phyloP scores from a whole-genome alignment of 352 stramenopile species.

The Phytophthora macrochlamydospora region DNA sequence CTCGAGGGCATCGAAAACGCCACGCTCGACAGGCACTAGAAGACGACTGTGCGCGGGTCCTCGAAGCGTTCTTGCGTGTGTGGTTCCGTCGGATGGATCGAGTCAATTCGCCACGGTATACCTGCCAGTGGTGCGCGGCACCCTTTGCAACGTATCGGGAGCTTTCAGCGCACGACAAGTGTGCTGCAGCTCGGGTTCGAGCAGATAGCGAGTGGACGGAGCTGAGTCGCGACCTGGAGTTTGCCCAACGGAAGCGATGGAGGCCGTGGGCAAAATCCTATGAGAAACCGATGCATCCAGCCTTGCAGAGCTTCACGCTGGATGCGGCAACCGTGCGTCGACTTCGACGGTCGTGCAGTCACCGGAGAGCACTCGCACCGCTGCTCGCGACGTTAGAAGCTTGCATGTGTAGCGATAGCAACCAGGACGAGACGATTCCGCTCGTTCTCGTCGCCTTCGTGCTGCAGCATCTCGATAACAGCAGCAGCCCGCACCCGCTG shows the following conservation, averaged over 20 bases:
- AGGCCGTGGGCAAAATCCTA: constrained; percentile 1
- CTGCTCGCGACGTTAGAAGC: constrained; percentile 24
- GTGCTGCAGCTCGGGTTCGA: constrained; percentile 9
- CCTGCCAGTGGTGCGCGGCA: constrained; percentile 36
- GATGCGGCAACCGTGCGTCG: constrained; percentile 19
- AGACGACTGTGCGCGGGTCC: constrained; percentile 22
- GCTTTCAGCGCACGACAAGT: constrained; percentile 35
- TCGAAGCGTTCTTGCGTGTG: constrained; percentile 22
- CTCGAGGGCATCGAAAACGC: constrained; percentile 8
- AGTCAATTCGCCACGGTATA: constrained; percentile 28
- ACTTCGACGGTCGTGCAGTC: constrained; percentile 15
- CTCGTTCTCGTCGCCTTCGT: constrained; percentile 22
- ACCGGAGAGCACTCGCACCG: constrained; percentile 16
- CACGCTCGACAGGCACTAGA: constrained; percentile 18
- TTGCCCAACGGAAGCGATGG: constrained; percentile 13
- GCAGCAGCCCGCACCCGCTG: constrained; percentile 13
- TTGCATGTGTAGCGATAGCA: constrained; percentile 10
- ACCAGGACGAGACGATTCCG: constrained; percentile 9
- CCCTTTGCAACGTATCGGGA: constrained; percentile 21
- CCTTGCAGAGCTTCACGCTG: constrained; percentile 16
- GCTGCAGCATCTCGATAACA: constrained; percentile 19
- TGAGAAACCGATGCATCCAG: background rate
- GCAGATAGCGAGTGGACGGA: constrained; percentile 23
- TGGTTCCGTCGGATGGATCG: constrained; percentile 29
- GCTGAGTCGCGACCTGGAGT: constrained; percentile 21